Evolutionary conservation across 371 early-diverging fungal species (phyloP).

Genomic region (Globomyces sp.): DNA sequence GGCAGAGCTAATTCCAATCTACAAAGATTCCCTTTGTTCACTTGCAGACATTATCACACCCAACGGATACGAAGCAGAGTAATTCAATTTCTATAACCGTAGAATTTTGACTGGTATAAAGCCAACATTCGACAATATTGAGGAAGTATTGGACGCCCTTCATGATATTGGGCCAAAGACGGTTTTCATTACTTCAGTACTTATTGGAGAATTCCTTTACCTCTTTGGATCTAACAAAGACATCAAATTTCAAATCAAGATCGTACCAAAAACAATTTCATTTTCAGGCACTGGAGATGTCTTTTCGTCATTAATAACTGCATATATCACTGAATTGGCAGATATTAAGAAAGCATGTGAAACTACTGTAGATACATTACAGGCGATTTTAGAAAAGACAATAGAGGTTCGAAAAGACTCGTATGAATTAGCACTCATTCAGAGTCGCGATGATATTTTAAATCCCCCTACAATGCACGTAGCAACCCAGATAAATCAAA

Average conservation of each 20-base stretch:
- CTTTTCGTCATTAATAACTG: conserved; percentile 74
- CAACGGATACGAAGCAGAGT: conserved; percentile 91
- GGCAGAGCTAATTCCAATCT: conserved; percentile 72
- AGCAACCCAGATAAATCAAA: no score
- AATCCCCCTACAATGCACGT: background rate
- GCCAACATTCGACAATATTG: conserved; percentile 54
- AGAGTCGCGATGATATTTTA: background rate
- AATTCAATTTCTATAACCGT: background rate
- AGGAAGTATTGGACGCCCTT: conserved; percentile 58
- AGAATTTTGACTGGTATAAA: conserved; percentile 63
- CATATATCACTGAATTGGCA: conserved; percentile 40
- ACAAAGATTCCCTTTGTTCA: conserved; percentile 63
- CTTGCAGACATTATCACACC: conserved; percentile 82
- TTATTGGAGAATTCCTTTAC: background rate
- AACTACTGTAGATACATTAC: conserved; percentile 65
- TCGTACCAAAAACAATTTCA: conserved; percentile 70
- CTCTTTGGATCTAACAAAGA: conserved; percentile 24
- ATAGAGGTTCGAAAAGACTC: conserved; percentile 42
- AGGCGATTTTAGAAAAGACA: conserved; percentile 68
- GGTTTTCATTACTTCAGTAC: conserved; percentile 73
- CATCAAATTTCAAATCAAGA: conserved; percentile 59
- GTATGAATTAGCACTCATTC: conserved; percentile 4
- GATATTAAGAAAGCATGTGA: conserved; percentile 30
- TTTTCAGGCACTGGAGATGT: conserved; percentile 95
- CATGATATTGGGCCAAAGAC: conserved; percentile 66